These are phyloP conservation scores for Fusarium pseudoanthophilum DNA, from an alignment of 2,329 filamentous ascomycete species.

Conservation along the genomic window DNA sequence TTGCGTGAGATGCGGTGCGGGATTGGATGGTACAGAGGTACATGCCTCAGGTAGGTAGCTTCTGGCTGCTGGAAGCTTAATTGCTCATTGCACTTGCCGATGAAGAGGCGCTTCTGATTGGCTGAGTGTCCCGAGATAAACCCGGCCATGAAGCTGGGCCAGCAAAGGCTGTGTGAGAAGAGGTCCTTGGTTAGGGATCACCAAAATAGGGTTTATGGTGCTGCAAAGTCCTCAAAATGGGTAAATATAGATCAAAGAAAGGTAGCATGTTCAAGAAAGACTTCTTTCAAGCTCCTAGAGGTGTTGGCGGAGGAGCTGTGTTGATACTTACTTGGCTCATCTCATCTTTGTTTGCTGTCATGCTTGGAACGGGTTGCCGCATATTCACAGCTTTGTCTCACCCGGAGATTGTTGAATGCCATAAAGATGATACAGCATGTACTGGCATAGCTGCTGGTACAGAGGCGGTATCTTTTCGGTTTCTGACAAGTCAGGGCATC, in stretches of 20 bases:
- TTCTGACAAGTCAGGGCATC: slow-evolving; percentile 28
- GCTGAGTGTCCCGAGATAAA: slow-evolving; percentile 40
- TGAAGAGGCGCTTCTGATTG: slow-evolving; percentile 11
- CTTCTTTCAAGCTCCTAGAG: slow-evolving; percentile 37
- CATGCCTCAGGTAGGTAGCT: slow-evolving; percentile 38
- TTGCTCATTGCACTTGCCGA: neutral
- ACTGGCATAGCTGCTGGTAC: neutral
- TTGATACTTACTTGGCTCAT: slow-evolving; percentile 36
- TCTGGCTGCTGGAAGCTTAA: slow-evolving; percentile 5
- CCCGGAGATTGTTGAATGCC: slow-evolving; percentile 3
- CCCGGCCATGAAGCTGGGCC: slow-evolving; percentile 37
- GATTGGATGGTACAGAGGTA: slow-evolving; percentile 27
- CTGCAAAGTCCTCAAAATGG: neutral
- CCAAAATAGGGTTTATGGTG: slow-evolving; percentile 1
- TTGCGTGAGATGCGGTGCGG: slow-evolving; percentile 15
- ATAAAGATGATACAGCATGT: slow-evolving; percentile 1
- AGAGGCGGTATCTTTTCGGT: slow-evolving; percentile 17
- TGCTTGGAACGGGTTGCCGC: slow-evolving; percentile 32
- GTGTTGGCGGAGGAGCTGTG: slow-evolving; percentile 24
- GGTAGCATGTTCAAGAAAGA: slow-evolving; percentile 14
- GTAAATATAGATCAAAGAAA: neutral
- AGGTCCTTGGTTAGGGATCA: slow-evolving; percentile 21
- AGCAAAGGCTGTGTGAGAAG: slow-evolving; percentile 34
- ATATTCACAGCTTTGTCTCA: slow-evolving; percentile 22
- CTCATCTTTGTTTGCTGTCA: slow-evolving; percentile 29